phyloP scores from a whole-genome alignment of 2,329 filamentous ascomycete genomes.

The Cercospora sojina region DNA sequence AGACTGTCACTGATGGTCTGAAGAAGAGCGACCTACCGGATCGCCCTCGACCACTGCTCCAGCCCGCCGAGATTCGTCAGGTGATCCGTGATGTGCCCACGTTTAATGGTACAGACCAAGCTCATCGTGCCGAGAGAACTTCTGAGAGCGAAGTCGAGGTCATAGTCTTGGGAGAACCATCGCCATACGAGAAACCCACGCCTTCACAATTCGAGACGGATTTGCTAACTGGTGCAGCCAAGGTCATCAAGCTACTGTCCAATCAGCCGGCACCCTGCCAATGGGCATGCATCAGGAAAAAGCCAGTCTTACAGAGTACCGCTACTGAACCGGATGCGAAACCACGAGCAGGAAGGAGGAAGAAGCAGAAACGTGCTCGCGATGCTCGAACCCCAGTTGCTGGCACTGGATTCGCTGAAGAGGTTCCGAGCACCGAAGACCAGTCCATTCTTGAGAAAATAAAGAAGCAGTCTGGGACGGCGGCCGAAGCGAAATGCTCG shows the following conservation, averaged over 20 bases:
- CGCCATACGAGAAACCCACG: not conserved
- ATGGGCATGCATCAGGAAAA: not conserved
- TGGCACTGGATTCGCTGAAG: not conserved
- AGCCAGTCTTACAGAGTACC: not conserved
- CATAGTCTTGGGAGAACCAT: not conserved
- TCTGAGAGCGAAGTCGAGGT: not conserved
- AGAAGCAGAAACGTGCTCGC: not conserved
- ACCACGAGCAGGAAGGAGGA: not conserved
- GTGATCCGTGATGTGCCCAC: not conserved
- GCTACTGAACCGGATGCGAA: not conserved
- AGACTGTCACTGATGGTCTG: not conserved
- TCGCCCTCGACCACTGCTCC: not conserved
- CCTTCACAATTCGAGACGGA: not conserved
- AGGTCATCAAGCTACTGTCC: not conserved
- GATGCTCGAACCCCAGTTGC: not conserved
- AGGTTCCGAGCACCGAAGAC: not conserved
- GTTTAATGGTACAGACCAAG: not conserved
- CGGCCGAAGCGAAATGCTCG: not conserved
- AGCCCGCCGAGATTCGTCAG: not conserved
- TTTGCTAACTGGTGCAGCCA: not conserved
- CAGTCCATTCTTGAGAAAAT: not conserved
- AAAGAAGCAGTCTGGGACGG: not conserved
- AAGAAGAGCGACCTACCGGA: not conserved
- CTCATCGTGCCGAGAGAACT: not conserved
- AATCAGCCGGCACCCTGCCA: not conserved